Base-by-base conservation (phyloP, 768 basidiomycete genomes). In the Boletus speciosus region DNA sequence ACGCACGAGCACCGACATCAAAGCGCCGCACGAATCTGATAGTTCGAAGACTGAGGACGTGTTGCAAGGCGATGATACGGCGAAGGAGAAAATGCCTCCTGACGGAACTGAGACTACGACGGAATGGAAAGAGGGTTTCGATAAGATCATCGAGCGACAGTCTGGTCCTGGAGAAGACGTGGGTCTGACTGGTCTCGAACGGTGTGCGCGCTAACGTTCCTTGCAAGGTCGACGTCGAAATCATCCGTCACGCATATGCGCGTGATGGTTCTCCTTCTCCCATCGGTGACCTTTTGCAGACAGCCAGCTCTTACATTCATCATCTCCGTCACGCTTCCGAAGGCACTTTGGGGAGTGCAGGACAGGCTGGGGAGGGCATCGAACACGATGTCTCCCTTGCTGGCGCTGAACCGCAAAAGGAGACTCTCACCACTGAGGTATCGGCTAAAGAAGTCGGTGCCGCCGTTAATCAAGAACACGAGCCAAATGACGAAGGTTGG, bases 81-180 rank as follows among this genome's bases (percentile, higher is more conserved):
- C 41, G 12, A 70, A 70, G 48, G 71, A 70, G 12, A 76, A 80
- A 42, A 66, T 63, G 7, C 72, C 72, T 10, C 78, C 80, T 2
- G 79, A 83, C 55, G 79, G 81, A 16, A 67, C 58, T 2, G 77
- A 71, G 43, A 54, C 35, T 5, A 38, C 38, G 16, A 56, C 74
- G 25, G 85, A 89, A 62, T 93, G 88, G 84, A 76, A 77, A 63
- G 89, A 93, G 64, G 88, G 88, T 3, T 75, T 79, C 31, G 80
- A 86, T 65, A 75, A 75, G 32, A 67, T 93, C 42, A 73, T 90
- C 31, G 91, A 93, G 64, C 73, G 79, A 36, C 77, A 79, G 10
- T 64, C 60, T 5, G 80, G 80, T 2, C 80, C 81, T 5, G 85
- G 83, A 23, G 81, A 83, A 52, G 89, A 90, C 74, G 88, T 90